Base-by-base conservation (phyloP, 2,329 filamentous ascomycete species). In the Hypomyces perniciosus region DNA sequence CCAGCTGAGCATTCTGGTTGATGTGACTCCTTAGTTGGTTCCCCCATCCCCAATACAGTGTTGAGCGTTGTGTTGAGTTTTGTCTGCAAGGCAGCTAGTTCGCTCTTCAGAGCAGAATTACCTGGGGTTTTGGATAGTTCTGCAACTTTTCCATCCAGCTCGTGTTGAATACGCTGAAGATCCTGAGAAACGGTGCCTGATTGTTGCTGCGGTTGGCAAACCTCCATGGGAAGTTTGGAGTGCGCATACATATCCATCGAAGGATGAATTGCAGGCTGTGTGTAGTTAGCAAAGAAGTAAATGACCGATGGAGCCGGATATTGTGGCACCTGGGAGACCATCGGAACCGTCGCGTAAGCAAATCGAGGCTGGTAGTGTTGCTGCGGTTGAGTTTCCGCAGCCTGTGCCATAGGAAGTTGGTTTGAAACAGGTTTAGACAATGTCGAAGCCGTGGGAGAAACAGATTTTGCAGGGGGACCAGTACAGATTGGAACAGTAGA, bases 61-160 rank as follows among this genome's bases (percentile, higher is more conserved):
- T 68, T 63, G 27, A 69, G 30, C 4, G 59, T 58, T 20, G 46
- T 39, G 40, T 68, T 67, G 27, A 69, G 59, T 40, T 59, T 52
- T 35, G 59, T 48, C 45, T 68, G 67, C 2, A 68, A 55, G n/a
- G 41, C 51, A 8, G 60, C 54, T 34, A 62, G 39, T 7, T 64
- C 57, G 6, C 50, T 49, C 12, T 59, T 59, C n/a, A 68, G 47
- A 2, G 48, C 38, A 9, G 31, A 26, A 28, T 65, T 55, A 13
- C 50, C 42, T 4, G 66, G 61, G 6, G 58, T 49, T 8, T 51
- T 53, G 3, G 60, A 56, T 13, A 68, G 44, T n/a, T 56, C 52
- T 8, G 53, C 51, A 51, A 61, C 59, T 42, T 61, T 61, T 2
- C 50, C 45, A 27, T 67, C 60, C 12, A 68, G 59, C 4, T 57